Conservation (phyloP, 139 green algal genomes). For the Micractinium sp. region DNA sequence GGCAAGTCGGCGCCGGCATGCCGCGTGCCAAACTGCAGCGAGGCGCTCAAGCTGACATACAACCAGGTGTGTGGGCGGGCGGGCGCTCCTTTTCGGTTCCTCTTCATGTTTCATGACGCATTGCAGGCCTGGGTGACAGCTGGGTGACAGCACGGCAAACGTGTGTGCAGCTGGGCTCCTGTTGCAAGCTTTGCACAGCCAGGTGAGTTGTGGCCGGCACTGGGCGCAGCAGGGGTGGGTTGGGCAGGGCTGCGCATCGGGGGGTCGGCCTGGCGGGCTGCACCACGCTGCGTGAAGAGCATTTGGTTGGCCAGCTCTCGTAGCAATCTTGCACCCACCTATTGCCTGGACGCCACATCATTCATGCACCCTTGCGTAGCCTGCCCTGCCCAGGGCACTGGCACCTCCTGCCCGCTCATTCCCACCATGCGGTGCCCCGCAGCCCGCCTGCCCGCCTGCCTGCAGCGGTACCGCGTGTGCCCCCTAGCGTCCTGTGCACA, state of each 20-base stretch:
- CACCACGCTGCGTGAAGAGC: neutral
- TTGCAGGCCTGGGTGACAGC: too few species aligned
- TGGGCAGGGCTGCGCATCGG: neutral
- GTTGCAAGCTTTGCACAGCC: too few species aligned
- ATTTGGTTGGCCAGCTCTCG: too few species aligned
- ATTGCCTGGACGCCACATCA: too few species aligned
- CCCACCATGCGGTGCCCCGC: neutral
- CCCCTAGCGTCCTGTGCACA: too few species aligned
- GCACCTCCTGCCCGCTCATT: neutral
- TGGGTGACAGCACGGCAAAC: too few species aligned
- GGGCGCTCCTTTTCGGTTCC: too few species aligned
- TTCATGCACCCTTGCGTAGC: too few species aligned
- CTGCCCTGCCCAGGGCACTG: neutral
- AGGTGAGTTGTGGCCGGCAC: neutral
- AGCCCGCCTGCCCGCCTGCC: neutral
- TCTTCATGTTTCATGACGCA: too few species aligned
- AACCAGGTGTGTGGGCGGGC: neutral
- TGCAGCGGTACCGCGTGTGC: slow-evolving; percentile 8
- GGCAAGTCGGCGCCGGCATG: neutral
- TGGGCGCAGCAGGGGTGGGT: neutral
- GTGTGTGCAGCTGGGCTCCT: too few species aligned
- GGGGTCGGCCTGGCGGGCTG: neutral
- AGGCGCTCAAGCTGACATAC: neutral
- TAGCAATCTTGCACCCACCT: too few species aligned
- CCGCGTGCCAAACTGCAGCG: neutral